These are phyloP conservation scores for Prunus persica DNA, from an alignment of 306 rosid genomes.

Conservation along the genomic window DNA sequence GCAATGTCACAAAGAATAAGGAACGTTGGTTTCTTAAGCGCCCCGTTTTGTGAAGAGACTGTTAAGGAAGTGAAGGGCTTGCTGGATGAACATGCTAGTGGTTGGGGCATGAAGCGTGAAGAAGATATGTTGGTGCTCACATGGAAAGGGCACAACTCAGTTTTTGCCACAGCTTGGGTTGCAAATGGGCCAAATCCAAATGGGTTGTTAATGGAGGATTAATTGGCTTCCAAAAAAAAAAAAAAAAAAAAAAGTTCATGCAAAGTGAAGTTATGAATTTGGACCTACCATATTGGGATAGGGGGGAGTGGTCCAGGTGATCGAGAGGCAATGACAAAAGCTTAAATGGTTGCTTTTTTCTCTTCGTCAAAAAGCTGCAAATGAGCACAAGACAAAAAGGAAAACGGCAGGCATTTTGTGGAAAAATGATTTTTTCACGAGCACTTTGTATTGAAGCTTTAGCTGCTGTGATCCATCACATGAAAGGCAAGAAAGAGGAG, in stretches of 20 bases:
- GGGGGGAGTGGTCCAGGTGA: constrained; percentile 29
- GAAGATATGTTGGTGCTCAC: constrained; percentile 83
- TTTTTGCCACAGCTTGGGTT: constrained; percentile 86
- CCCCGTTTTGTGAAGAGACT: constrained; percentile 65
- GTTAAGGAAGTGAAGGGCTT: constrained; percentile 60
- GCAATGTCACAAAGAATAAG: constrained; percentile 60
- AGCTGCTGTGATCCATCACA: constrained; percentile 29
- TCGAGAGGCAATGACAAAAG: constrained; percentile 14
- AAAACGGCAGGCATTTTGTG: constrained; percentile 40
- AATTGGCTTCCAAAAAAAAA: neutral
- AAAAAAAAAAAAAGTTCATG: neutral
- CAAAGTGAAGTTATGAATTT: neutral
- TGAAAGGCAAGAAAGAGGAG: constrained; percentile 22
- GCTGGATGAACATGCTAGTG: constrained; percentile 96
- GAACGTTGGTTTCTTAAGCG: constrained; percentile 48
- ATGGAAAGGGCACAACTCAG: constrained; percentile 94
- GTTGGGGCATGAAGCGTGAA: constrained; percentile 97
- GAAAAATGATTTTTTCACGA: constrained; percentile 17
- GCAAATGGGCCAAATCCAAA: constrained; percentile 21
- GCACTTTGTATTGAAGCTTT: constrained; percentile 20
- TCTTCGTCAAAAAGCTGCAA: constrained; percentile 36
- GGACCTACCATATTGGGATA: constrained; percentile 14
- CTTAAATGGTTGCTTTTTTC: neutral
- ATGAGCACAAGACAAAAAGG: constrained; percentile 22
- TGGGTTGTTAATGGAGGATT: constrained; percentile 35